Conservation (phyloP, 225 moss, liverwort and hornwort species). For the Anthoceros angustus region DNA sequence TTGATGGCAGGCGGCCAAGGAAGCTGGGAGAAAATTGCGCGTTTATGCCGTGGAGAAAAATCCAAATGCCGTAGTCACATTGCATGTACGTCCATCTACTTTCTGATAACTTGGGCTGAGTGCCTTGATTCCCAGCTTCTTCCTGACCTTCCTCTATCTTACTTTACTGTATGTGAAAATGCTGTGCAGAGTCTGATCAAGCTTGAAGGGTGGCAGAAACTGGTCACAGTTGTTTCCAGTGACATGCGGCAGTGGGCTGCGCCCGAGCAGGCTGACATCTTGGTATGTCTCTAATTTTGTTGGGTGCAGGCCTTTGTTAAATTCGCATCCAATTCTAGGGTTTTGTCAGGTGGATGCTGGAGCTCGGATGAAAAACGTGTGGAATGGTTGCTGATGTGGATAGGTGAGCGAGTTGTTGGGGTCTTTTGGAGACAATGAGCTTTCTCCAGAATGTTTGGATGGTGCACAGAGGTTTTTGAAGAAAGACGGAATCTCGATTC, state of each 20-base stretch:
- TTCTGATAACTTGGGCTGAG: not conserved
- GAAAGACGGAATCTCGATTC: slow-evolving; percentile 77
- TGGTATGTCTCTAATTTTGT: slow-evolving; percentile 21
- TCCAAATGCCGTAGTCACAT: slow-evolving; percentile 88
- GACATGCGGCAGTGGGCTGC: slow-evolving; percentile 99
- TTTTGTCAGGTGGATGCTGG: not conserved
- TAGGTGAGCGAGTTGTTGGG: slow-evolving; percentile 86
- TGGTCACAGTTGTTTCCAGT: slow-evolving; percentile 77
- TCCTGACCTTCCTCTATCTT: not conserved
- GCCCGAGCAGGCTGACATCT: slow-evolving; percentile 84
- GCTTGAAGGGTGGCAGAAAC: slow-evolving; percentile 81
- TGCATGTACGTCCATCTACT: slow-evolving; percentile 26
- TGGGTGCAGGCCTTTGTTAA: not conserved
- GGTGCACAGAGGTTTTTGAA: slow-evolving; percentile 91
- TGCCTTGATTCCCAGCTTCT: not conserved
- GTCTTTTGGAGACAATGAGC: slow-evolving; percentile 94
- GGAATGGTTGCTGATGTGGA: not conserved
- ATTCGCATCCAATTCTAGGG: not conserved
- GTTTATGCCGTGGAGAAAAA: slow-evolving; percentile 98
- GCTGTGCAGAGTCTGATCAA: slow-evolving; percentile 52
- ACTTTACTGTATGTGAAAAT: not conserved
- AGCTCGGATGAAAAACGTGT: not conserved
- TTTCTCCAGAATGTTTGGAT: slow-evolving; percentile 91
- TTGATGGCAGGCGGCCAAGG: slow-evolving; percentile 45
- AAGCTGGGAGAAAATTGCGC: slow-evolving; percentile 52